Percentiles rank a stretch among this genome's conserved stretches.
Evolutionary conservation across 345 rosid species (phyloP).

Genomic region (Conringia planisiliqua): DNA sequence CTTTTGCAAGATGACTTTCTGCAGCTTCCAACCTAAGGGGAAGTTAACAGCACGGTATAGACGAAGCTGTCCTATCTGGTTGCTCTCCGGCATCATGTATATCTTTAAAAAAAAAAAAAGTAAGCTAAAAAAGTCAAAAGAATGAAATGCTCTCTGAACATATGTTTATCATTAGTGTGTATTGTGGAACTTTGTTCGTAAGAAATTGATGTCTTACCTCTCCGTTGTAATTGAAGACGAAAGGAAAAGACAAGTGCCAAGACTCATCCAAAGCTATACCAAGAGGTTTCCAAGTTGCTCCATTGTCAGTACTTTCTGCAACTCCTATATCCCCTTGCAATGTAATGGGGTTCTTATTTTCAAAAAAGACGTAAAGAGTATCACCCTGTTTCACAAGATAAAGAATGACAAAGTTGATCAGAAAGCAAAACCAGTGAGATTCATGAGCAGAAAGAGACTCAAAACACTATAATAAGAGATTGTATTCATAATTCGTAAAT

Average conservation of each 20-base stretch:
- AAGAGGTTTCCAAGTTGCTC: constrained; percentile 90
- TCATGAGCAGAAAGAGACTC: neutral
- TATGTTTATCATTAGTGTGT: neutral
- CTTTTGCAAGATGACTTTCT: constrained; percentile 60
- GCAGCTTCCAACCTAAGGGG: constrained; percentile 77
- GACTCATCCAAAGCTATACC: constrained; percentile 91
- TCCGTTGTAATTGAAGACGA: constrained; percentile 66
- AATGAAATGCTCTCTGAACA: neutral
- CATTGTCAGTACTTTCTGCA: constrained; percentile 72
- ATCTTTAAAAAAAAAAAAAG: constrained; percentile 40
- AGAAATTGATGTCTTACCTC: constrained; percentile 50
- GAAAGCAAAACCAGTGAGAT: neutral
- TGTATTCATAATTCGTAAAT: no score
- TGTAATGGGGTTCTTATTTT: constrained; percentile 75
- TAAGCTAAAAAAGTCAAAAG: neutral
- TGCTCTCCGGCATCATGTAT: constrained; percentile 95
- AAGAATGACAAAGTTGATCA: neutral
- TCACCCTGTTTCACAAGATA: constrained; percentile 48
- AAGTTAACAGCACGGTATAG: constrained; percentile 75
- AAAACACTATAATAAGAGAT: no score
- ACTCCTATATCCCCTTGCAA: constrained; percentile 96
- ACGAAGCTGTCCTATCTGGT: constrained; percentile 63
- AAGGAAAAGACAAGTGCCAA: constrained; percentile 96
- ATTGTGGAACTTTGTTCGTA: neutral
- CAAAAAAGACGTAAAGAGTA: constrained; percentile 67